A percentile compares a stretch with the other conserved stretches of the same genome.
Conservation (phyloP, 2,329 filamentous ascomycete species). For the Colletotrichum paranaense region DNA sequence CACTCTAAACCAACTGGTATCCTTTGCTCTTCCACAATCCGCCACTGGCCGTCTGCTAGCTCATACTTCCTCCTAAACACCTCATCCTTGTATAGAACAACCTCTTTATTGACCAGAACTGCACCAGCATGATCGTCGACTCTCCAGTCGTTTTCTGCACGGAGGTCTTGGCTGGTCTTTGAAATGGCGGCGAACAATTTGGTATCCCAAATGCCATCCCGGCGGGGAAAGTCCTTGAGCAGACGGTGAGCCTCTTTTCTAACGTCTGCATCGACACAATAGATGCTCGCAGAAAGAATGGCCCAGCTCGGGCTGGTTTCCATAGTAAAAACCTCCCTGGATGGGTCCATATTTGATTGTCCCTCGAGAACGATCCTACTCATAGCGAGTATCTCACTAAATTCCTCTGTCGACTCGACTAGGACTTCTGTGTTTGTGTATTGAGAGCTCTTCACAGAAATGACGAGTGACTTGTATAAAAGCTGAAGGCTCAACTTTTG, state of each 20-base stretch:
- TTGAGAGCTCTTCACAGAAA: slow-evolving; percentile 4
- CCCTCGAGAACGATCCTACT: slow-evolving; percentile 1
- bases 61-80: not conserved
- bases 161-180: not conserved
- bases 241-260: slow-evolving; percentile 53
- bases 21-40: not conserved
- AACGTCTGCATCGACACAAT: slow-evolving; percentile 50
- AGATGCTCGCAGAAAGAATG: slow-evolving; percentile 52
- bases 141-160: not conserved
- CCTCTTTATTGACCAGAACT: not conserved
- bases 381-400: not conserved
- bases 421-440: not conserved
- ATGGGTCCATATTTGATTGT: not conserved
- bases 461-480: slow-evolving; percentile 11
- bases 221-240: slow-evolving; percentile 53
- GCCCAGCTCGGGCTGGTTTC: slow-evolving; percentile 45
- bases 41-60: not conserved
- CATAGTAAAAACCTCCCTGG: slow-evolving; percentile 24
- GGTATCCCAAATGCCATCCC: slow-evolving; percentile 57
- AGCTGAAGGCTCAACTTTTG: slow-evolving; percentile 12
- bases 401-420: not conserved
- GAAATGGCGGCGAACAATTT: slow-evolving; percentile 46
- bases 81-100: not conserved
- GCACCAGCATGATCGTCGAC: not conserved
- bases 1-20: not conserved